Evolutionary conservation across 345 rosid genomes (phyloP), one percentile per base, ranked within the genome.

Genomic region (Populus davidiana): DNA sequence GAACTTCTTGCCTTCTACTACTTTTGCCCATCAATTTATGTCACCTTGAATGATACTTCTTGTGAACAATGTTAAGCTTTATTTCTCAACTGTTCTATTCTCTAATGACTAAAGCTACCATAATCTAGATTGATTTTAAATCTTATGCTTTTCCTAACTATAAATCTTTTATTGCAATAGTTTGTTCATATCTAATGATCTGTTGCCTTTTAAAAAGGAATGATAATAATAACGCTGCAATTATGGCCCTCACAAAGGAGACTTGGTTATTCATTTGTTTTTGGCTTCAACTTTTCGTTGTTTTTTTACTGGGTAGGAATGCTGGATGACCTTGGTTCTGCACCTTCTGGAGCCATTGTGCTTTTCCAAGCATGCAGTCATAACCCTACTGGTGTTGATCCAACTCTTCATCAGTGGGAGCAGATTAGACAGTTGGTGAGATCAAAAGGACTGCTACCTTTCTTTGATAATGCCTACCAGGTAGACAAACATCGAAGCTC

Each of bases 381-480:
- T 76, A 88, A 88, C 59, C 91, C 91, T 16, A 88, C 91, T 0
- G 90, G 89, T 75, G 85, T 84, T 70, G 91, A 88, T 80, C 91
- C 89, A 69, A 84, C 81, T 39, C 63, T 75, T 33, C 79, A 85
- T 65, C 89, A 88, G 76, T 88, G 91, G 91, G 86, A 86, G 78
- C 80, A 86, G 81, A 86, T 88, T 72, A 84, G 89, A 27, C 78
- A 67, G 82, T 50, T 86, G n/a, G 83, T 86, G 69, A 86, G 91
- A 69, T 80, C 68, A 65, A 88, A 72, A 73, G 81, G 73, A 69
- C 72, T 86, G 63, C 59, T 88, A 65, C 91, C 89, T 31, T 88
- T 86, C 80, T 88, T 88, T 66, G 89, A 88, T 54, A 72, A 85
- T 85, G 91, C 91, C 38, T 86, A 86, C 80, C 89, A 86, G 91